Base-by-base conservation (phyloP, 331 rosid species). In the Saraca asoca region DNA sequence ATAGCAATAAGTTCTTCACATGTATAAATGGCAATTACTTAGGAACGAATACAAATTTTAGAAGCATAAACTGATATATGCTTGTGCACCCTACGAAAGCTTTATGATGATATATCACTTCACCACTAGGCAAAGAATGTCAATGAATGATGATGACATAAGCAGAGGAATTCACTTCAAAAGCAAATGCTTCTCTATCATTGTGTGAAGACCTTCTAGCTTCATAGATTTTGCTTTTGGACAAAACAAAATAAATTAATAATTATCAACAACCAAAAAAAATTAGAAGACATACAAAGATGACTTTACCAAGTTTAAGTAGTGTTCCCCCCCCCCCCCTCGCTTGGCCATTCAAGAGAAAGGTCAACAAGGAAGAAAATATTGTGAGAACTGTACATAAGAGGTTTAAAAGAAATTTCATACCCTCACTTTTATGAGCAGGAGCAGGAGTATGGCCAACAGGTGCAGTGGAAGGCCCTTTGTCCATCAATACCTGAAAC, bases 401-500 rank as follows among this genome's bases (percentile, higher is more conserved):
- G 54, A 70, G 31, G 31, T 24, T 24, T 24, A 24, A 24, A 14
- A 61, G 19, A 77, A 58, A 63, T 56, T 35, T 38, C 45, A 61
- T 69, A 91, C 97, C 91, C 78, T 79, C 85, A 75, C 66, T 75
- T 67, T 70, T 82, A 62, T 53, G 81, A 62, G 63, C 58, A 69
- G 60, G 80, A 61, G 76, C 45, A 19, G 84, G 73, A 57, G 72
- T 77, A 42, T 79, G 84, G 34, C 64, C 81, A 68, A 2, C 70
- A 43, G 64, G 43, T 0, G 66, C 17, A 51, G 59, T 42, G 15
- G 84, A 55, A 37, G 95, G 72, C 57, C 75, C 82, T 79, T 68
- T 90, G 75, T 75, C 87, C 76, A 78, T 18, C 77, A 86, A 70
- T 42, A 88, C 81, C 97, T 91, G 76, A 79, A 57, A 66, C 57